Conservation (phyloP, 177 flowering plant species). For the Vitis hybrid region DNA sequence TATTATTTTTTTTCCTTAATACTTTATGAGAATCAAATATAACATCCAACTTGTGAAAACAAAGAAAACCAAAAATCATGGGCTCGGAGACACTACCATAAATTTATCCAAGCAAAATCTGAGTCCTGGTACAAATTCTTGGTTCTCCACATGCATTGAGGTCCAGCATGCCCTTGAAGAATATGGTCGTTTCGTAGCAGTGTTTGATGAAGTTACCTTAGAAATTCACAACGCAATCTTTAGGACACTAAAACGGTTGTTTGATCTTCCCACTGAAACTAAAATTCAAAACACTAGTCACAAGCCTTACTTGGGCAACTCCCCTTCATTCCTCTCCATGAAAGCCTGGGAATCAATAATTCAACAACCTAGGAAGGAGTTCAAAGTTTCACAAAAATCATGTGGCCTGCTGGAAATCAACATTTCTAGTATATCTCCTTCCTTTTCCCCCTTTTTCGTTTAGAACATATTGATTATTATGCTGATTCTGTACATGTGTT, state of each 20-base stretch:
- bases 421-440: slow-evolving; percentile 22
- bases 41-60: too few relatives aligned
- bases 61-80: slow-evolving; percentile 10
- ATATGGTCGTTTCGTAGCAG: slow-evolving; percentile 40
- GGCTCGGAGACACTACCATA: slow-evolving; percentile 22
- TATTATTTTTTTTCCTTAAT: too few relatives aligned
- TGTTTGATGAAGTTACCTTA: slow-evolving; percentile 17
- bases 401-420: slow-evolving; percentile 50
- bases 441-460: too few relatives aligned
- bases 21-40: too few relatives aligned
- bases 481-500: not conserved
- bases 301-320: slow-evolving; percentile 41
- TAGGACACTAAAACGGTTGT: slow-evolving; percentile 24
- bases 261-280: slow-evolving; percentile 38
- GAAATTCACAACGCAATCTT: slow-evolving; percentile 26
- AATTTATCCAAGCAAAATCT: slow-evolving; percentile 29
- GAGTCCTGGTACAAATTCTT: slow-evolving; percentile 27
- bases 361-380: slow-evolving; percentile 12
- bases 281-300: slow-evolving; percentile 36
- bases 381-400: slow-evolving; percentile 30
- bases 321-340: slow-evolving; percentile 32
- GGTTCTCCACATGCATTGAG: slow-evolving; percentile 22
- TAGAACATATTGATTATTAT: too few relatives aligned
- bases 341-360: slow-evolving; percentile 45
- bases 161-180: slow-evolving; percentile 41